A percentile compares a stretch with the other conserved stretches of the same genome.
Evolutionary conservation across 352 stramenopile species (phyloP).

Genomic region (Chloridella minuta): DNA sequence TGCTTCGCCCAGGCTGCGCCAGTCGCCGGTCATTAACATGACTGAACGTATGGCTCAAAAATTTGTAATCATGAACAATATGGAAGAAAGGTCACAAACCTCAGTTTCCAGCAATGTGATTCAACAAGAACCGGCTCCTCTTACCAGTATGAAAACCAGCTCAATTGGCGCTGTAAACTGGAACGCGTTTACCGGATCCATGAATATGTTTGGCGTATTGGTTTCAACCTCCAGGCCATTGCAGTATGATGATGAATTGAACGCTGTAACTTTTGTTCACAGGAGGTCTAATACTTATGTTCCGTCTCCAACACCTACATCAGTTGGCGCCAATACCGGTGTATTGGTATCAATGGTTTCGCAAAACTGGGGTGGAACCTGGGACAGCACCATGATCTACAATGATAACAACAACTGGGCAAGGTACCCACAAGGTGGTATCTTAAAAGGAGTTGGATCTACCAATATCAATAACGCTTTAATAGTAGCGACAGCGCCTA

Average conservation of each 20-base stretch:
- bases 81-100: too few species aligned
- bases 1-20: background rate
- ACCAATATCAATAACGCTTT: background rate
- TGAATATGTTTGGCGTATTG: background rate
- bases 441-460: background rate
- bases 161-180: too few species aligned
- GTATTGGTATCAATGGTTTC: background rate
- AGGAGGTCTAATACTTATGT: background rate
- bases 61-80: too few species aligned
- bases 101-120: too few species aligned
- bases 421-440: background rate
- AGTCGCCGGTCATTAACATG: background rate
- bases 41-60: too few species aligned
- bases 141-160: too few species aligned
- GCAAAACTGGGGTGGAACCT: background rate
- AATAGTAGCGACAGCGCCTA: background rate
- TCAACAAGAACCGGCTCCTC: too few species aligned
- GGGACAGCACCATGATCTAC: background rate
- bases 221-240: background rate
- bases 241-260: background rate
- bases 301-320: background rate
- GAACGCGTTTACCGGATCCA: background rate
- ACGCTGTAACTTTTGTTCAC: background rate
- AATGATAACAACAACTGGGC: background rate
- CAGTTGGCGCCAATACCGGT: background rate